Conservation (phyloP, 2,329 filamentous ascomycete genomes). For the Cordyceps cicadae region DNA sequence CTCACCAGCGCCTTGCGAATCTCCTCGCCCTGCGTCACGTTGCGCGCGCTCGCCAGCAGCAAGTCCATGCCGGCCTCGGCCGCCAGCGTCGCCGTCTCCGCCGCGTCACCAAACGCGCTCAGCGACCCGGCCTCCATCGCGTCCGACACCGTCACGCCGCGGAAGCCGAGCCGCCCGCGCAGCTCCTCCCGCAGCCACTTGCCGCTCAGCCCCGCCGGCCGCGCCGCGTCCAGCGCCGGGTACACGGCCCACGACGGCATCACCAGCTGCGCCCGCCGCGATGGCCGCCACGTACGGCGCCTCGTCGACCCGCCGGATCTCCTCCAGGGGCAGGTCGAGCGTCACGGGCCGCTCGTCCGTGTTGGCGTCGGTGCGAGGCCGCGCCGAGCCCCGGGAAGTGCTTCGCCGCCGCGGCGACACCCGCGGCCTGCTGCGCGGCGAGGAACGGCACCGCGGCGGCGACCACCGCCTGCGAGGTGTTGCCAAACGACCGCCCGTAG, state of each 20-base stretch:
- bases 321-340: slow-evolving; percentile 10
- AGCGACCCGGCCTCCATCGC: slow-evolving; percentile 16
- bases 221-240: slow-evolving; percentile 14
- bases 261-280: slow-evolving; percentile 15
- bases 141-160: slow-evolving; percentile 16
- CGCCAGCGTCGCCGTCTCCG: slow-evolving; percentile 10
- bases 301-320: slow-evolving; percentile 13
- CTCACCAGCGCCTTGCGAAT: slow-evolving; percentile 13
- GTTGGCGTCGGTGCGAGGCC: slow-evolving; percentile 13
- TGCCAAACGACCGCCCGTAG: slow-evolving; percentile 12
- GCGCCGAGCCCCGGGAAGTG: slow-evolving; percentile 17
- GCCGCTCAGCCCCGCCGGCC: slow-evolving; percentile 16
- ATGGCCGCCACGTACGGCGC: slow-evolving; percentile 15
- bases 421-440: slow-evolving; percentile 12
- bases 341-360: slow-evolving; percentile 15
- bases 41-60: slow-evolving; percentile 14
- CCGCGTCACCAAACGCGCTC: slow-evolving; percentile 8
- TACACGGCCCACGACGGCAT: slow-evolving; percentile 17
- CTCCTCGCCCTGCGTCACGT: slow-evolving; percentile 14
- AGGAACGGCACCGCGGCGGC: slow-evolving; percentile 14
- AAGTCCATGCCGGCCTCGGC: slow-evolving; percentile 16
- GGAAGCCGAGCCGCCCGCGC: slow-evolving; percentile 14
- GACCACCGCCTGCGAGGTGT: slow-evolving; percentile 8
- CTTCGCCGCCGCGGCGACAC: slow-evolving; percentile 14
- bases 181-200: slow-evolving; percentile 16